Evolutionary conservation across 768 basidiomycete species (phyloP).

Genomic region (Trametes cinnabarina): DNA sequence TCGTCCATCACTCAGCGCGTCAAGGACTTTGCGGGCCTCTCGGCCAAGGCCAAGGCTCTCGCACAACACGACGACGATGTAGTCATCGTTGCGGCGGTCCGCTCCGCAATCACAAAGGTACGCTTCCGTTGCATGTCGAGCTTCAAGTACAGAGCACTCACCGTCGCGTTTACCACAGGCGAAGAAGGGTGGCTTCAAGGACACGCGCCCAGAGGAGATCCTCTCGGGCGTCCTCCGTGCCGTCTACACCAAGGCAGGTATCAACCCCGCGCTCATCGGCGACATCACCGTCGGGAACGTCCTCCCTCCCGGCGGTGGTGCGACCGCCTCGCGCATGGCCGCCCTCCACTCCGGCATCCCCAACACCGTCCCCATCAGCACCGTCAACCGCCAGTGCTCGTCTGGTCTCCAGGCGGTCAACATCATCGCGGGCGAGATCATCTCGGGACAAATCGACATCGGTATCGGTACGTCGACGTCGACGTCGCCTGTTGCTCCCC

Average conservation of each 20-base stretch:
- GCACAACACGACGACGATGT: slow-evolving; percentile 81
- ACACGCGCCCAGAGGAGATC: slow-evolving; percentile 80
- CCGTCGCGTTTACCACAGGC: slow-evolving; percentile 40
- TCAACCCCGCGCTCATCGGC: slow-evolving; percentile 81
- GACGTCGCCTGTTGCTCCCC: background rate
- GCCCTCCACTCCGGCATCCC: slow-evolving; percentile 85
- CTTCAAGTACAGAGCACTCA: background rate
- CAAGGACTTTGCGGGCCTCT: slow-evolving; percentile 19
- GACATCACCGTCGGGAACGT: slow-evolving; percentile 88
- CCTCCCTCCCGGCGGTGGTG: slow-evolving; percentile 83
- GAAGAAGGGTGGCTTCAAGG: slow-evolving; percentile 88
- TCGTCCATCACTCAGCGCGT: slow-evolving; percentile 24
- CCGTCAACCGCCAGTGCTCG: slow-evolving; percentile 89
- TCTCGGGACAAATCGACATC: slow-evolving; percentile 78
- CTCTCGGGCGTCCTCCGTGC: slow-evolving; percentile 75
- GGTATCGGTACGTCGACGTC: slow-evolving; percentile 65
- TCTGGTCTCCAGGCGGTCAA: slow-evolving; percentile 81
- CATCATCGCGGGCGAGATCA: slow-evolving; percentile 80
- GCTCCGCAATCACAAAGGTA: slow-evolving; percentile 92
- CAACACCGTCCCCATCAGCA: slow-evolving; percentile 67
- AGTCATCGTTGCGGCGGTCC: slow-evolving; percentile 84
- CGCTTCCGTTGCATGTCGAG: slow-evolving; percentile 15
- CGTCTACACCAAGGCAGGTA: slow-evolving; percentile 60
- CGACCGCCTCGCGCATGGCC: slow-evolving; percentile 80
- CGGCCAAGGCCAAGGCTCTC: slow-evolving; percentile 62